Evolutionary conservation across 106 monocot species (phyloP).

Genomic region (Iris macrosiphon): DNA sequence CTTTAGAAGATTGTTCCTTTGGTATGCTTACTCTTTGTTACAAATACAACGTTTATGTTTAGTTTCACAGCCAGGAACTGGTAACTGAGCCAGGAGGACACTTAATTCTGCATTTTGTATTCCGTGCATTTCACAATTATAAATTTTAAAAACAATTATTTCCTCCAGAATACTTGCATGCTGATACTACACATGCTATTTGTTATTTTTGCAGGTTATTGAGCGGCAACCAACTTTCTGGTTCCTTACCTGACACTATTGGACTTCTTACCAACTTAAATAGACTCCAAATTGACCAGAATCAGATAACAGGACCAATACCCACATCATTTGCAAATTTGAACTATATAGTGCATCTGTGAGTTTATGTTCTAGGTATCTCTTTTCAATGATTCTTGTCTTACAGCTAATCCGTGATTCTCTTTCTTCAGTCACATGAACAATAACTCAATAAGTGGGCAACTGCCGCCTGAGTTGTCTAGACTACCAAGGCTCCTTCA

Average conservation of each 20-base stretch:
- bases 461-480: slow-evolving; percentile 74
- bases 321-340: slow-evolving; percentile 87
- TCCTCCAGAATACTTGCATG: not conserved
- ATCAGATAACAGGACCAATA: slow-evolving; percentile 78
- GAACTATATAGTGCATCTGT: slow-evolving; percentile 66
- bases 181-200: slow-evolving; percentile 4
- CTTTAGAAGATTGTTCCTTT: too few relatives aligned
- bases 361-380: slow-evolving; percentile 26
- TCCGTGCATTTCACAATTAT: too few relatives aligned
- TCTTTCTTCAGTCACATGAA: slow-evolving; percentile 78
- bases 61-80: not conserved
- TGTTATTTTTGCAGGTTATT: slow-evolving; percentile 52
- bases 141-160: not conserved
- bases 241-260: slow-evolving; percentile 75
- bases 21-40: too few relatives aligned
- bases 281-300: slow-evolving; percentile 85
- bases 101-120: too few relatives aligned
- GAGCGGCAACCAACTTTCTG: slow-evolving; percentile 80
- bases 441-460: slow-evolving; percentile 92
- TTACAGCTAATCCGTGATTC: slow-evolving; percentile 1
- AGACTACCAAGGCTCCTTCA: slow-evolving; percentile 54
- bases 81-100: too few relatives aligned
- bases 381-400: not conserved
- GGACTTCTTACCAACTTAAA: slow-evolving; percentile 66
- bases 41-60: not conserved